A percentile compares a stretch with the other conserved stretches of the same genome.
phyloP scores from a whole-genome alignment of 371 early-diverging fungal genomes.

The Mortierella sp. region DNA sequence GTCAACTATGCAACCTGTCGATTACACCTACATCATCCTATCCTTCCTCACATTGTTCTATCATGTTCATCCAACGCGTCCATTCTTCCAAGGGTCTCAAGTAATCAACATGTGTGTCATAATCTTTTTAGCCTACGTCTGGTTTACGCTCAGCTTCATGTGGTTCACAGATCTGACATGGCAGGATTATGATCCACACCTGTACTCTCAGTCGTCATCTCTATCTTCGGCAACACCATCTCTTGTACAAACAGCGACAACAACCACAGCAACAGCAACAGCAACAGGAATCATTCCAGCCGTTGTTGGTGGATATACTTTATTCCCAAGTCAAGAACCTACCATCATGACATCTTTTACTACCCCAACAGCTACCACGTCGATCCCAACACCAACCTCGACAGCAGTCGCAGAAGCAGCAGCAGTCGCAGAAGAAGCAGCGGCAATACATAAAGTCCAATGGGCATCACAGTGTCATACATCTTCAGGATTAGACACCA shows the following conservation, averaged over 20 bases:
- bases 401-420: not conserved
- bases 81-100: not conserved
- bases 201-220: not conserved
- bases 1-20: constrained; percentile 9
- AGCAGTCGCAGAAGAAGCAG: not conserved
- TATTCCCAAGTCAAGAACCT: not conserved
- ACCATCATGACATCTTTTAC: not conserved
- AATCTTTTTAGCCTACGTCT: constrained; percentile 4
- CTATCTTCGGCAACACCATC: not conserved
- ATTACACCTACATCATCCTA: constrained; percentile 5
- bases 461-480: constrained; percentile 18
- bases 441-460: not conserved
- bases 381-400: not conserved
- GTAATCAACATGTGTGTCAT: not conserved
- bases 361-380: not conserved
- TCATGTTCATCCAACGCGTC: constrained; percentile 2
- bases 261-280: not conserved
- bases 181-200: not conserved
- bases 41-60: constrained; percentile 3
- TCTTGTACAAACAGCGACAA: not conserved
- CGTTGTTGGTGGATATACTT: not conserved
- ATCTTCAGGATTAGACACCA: not conserved
- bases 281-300: not conserved
- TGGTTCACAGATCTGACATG: constrained; percentile 10
- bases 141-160: constrained; percentile 4